These are phyloP conservation scores for Lavandula angustifolia DNA, from an alignment of 257 asterid genomes.

Conservation along the genomic window DNA sequence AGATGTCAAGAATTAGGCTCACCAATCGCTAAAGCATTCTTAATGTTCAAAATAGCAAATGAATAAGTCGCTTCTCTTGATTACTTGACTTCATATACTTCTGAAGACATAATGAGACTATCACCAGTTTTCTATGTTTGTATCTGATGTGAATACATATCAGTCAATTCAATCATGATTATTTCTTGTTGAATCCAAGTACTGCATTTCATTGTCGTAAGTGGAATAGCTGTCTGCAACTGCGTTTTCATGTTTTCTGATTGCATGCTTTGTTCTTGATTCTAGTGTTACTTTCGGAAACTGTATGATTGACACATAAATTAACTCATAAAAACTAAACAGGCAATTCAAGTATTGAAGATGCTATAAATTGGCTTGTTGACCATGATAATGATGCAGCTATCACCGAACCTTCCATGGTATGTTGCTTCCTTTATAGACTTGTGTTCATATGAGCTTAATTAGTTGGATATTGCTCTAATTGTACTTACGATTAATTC, in stretches of 20 bases:
- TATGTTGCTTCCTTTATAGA: conserved; percentile 34
- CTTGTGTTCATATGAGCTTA: conserved; percentile 9
- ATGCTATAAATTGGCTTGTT: conserved; percentile 66
- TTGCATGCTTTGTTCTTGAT: background rate
- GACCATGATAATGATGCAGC: conserved; percentile 55
- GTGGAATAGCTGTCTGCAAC: background rate
- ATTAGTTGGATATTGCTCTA: background rate
- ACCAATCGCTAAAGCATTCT: too few relatives aligned
- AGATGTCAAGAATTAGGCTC: too few relatives aligned
- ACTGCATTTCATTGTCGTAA: background rate
- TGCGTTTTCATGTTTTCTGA: background rate
- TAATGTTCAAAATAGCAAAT: background rate
- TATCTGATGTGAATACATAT: background rate
- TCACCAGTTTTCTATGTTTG: background rate
- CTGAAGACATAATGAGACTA: background rate
- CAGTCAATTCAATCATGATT: background rate
- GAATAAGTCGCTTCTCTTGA: background rate
- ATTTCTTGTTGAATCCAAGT: background rate
- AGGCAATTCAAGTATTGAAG: conserved; percentile 76
- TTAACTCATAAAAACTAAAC: conserved; percentile 14
- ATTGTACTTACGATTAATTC: background rate
- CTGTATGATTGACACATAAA: conserved; percentile 3
- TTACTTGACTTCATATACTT: background rate
- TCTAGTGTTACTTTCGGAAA: background rate
- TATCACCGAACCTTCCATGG: conserved; percentile 45